Evolutionary conservation across 1,284 basidiomycete genomes (phyloP).

Genomic region (Fomitopsis betulina): DNA sequence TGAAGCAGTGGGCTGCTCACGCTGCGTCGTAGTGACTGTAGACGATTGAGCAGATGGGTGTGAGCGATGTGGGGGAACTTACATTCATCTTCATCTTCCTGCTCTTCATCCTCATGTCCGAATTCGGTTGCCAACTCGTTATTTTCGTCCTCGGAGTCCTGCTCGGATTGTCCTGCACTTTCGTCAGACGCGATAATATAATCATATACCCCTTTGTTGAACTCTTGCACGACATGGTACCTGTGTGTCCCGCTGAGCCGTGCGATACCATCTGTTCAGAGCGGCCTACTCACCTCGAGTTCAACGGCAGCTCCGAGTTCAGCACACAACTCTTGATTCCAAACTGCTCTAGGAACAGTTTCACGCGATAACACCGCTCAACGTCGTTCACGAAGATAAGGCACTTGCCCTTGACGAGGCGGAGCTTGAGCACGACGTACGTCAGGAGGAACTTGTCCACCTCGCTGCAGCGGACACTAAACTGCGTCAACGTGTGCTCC

Average conservation of each 20-base stretch:
- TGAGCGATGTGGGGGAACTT: constrained; percentile 12
- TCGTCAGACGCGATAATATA: constrained; percentile 99
- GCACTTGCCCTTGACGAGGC: constrained; percentile 93
- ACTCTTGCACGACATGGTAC: constrained; percentile 98
- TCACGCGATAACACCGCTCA: constrained; percentile 91
- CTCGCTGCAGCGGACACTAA: constrained; percentile 83
- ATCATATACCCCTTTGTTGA: constrained; percentile 98
- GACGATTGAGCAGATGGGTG: not conserved
- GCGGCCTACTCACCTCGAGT: constrained; percentile 60
- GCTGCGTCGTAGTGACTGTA: constrained; percentile 55
- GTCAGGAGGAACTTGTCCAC: constrained; percentile 94
- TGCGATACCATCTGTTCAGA: not conserved
- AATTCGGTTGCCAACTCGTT: constrained; percentile 15
- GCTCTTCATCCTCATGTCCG: constrained; percentile 31
- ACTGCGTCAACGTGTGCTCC: constrained; percentile 81
- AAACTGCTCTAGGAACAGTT: constrained; percentile 97
- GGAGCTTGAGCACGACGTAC: constrained; percentile 94
- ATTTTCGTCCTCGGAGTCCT: constrained; percentile 42
- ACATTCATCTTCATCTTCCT: constrained; percentile 41
- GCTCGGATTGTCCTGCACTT: constrained; percentile 51
- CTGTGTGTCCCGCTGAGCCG: constrained; percentile 31
- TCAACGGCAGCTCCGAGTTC: constrained; percentile 94
- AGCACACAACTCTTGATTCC: constrained; percentile 95
- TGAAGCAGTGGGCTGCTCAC: constrained; percentile 28
- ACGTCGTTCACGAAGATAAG: constrained; percentile 98